Conservation (phyloP, 768 basidiomycete genomes). For the Terana coerulea region DNA sequence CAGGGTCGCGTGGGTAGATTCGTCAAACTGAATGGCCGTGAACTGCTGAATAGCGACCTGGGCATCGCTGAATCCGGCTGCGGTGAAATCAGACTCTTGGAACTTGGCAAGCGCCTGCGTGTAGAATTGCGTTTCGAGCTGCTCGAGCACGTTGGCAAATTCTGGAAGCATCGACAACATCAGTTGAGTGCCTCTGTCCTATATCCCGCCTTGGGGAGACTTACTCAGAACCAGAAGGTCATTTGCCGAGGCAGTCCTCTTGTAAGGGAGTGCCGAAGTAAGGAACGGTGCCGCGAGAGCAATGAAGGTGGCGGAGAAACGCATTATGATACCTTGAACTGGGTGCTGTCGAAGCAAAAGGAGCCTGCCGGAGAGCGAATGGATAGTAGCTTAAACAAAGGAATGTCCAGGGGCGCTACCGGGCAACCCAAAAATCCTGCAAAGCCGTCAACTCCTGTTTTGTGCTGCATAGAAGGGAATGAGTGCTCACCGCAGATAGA, state of each 20-base stretch:
- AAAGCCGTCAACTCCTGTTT: neutral
- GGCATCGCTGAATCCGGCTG: conserved; percentile 59
- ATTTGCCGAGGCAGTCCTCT: conserved; percentile 34
- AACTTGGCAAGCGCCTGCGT: conserved; percentile 62
- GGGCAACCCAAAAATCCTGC: conserved; percentile 61
- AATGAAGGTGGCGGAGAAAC: conserved; percentile 21
- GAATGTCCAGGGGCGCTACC: conserved; percentile 58
- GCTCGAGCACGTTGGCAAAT: conserved; percentile 74
- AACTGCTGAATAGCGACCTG: conserved; percentile 60
- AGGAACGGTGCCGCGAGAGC: conserved; percentile 25
- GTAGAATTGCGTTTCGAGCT: conserved; percentile 71
- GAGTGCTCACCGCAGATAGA: neutral
- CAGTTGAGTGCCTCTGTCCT: neutral
- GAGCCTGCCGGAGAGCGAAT: conserved; percentile 26
- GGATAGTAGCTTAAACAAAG: conserved; percentile 20
- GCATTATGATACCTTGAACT: conserved; percentile 16
- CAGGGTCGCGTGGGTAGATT: conserved; percentile 52
- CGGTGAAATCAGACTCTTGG: conserved; percentile 53
- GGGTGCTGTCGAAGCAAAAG: conserved; percentile 19
- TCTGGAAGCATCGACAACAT: conserved; percentile 49
- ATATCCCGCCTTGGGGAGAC: too few relatives aligned
- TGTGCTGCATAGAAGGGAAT: too few relatives aligned
- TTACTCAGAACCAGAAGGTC: conserved; percentile 60
- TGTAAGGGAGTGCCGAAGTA: conserved; percentile 20
- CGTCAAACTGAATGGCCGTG: conserved; percentile 55